Evolutionary conservation across 2,329 filamentous ascomycete species (phyloP), one percentile per base, ranked within the genome.

Genomic region (Claviceps sp.): DNA sequence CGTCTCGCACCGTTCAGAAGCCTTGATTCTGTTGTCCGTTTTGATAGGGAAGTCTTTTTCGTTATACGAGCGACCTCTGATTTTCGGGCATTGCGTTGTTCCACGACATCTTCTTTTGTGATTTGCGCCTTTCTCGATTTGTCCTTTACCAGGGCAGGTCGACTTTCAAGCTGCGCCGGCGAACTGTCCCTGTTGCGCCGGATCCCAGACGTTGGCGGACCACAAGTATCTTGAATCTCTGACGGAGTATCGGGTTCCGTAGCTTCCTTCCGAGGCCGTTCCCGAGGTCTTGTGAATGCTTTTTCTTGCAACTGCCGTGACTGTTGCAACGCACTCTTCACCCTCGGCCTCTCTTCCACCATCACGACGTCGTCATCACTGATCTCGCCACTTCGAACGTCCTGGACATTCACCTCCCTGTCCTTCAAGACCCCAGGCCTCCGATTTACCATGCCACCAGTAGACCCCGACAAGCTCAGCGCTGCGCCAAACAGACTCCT

Each of bases 401-500:
- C 42, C 5, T 52, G 52, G 14, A 54, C 48, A 51, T 57, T 57
- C 14, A 57, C 58, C 18, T 11, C 44, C 47, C 50, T 58, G 16
- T 64, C 59, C 20, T 54, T 58, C 16, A 60, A 34, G 2, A 54
- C 53, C 34, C 57, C 57, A 30, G 51, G 51, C 41, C 58, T 59
- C 20, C 46, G 51, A 16, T 54, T 18, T 7, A 56, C 53, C 3
- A 56, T 48, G 9, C 51, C 58, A 13, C 53, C 54, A 5, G 60
- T 52, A 13, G 56, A 53, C 6, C 60, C 55, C 1, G 64, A 65
- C 7, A 70, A 55, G 24, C 55, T 66, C 42, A 70, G 54, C 2
- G 58, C 59, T 3, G 65, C 61, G 2, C 67, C 67, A 51, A 70
- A 70, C 36, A 70, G 54, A 34, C 59, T 65, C 41, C 60, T 61